Conservation (phyloP, 1,139 yeast species). For the Diutina neorugosa region DNA sequence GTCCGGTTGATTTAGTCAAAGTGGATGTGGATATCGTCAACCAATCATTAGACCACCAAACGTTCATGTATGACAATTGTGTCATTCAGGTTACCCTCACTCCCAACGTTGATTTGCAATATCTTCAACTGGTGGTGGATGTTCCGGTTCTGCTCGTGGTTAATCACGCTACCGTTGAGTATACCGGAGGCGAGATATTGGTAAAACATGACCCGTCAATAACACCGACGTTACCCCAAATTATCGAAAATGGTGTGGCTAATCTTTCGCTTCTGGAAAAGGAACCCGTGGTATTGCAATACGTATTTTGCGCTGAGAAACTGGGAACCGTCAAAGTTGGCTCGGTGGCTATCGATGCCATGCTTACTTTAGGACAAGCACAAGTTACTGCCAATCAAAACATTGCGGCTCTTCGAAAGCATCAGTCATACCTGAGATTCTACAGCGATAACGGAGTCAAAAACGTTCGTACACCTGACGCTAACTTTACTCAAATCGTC, state of each 20-base stretch:
- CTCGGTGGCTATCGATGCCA: background rate
- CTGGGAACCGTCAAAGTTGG: background rate
- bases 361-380: background rate
- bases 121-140: background rate
- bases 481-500: background rate
- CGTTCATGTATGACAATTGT: background rate
- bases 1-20: background rate
- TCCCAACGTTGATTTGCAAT: background rate
- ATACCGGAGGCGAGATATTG: background rate
- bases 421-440: background rate
- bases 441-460: background rate
- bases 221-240: background rate
- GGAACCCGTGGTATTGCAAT: background rate
- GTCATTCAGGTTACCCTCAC: background rate
- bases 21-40: background rate
- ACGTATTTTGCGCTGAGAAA: background rate
- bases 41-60: background rate
- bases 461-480: background rate
- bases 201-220: background rate
- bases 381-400: background rate
- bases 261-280: background rate
- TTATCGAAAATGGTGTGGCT: background rate
- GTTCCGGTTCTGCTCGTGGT: background rate
- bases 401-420: background rate
- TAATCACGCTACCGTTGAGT: background rate